A percentile compares a stretch with the other conserved stretches of the same genome.
Evolutionary conservation across 495 filamentous ascomycete species (phyloP).

Genomic region (Polyplosphaeria fusca): DNA sequence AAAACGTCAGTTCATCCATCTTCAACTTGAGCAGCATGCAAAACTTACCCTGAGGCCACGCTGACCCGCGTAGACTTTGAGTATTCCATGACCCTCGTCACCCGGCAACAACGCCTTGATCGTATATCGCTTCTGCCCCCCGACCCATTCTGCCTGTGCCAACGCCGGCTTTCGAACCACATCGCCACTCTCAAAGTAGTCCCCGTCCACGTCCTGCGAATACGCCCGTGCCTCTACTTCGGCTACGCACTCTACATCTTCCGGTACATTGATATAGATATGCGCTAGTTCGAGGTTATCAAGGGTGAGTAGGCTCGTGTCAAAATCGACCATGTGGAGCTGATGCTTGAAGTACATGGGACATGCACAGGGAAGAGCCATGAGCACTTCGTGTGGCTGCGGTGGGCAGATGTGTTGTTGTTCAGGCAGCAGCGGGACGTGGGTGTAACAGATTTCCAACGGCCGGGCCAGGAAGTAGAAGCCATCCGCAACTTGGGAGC

Average conservation of each 20-base stretch:
- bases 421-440: conserved; percentile 76
- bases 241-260: conserved; percentile 90
- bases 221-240: conserved; percentile 80
- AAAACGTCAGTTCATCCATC: conserved; percentile 14
- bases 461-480: conserved; percentile 92
- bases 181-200: conserved; percentile 90
- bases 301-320: conserved; percentile 79
- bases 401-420: conserved; percentile 94
- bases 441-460: conserved; percentile 87
- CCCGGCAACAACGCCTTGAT: conserved; percentile 88
- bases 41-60: conserved; percentile 72
- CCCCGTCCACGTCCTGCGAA: conserved; percentile 79
- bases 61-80: conserved; percentile 93
- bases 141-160: conserved; percentile 87
- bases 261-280: conserved; percentile 77
- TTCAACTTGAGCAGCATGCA: too few species aligned
- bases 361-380: conserved; percentile 79
- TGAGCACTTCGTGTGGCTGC: conserved; percentile 73
- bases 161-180: conserved; percentile 79
- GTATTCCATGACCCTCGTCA: conserved; percentile 81
- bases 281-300: conserved; percentile 92
- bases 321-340: conserved; percentile 78
- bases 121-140: conserved; percentile 81
- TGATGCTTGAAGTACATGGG: conserved; percentile 83
- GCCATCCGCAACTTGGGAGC: conserved; percentile 66